Conservation (phyloP, 805 yeast genomes). For the Kluyveromyces starmeri region DNA sequence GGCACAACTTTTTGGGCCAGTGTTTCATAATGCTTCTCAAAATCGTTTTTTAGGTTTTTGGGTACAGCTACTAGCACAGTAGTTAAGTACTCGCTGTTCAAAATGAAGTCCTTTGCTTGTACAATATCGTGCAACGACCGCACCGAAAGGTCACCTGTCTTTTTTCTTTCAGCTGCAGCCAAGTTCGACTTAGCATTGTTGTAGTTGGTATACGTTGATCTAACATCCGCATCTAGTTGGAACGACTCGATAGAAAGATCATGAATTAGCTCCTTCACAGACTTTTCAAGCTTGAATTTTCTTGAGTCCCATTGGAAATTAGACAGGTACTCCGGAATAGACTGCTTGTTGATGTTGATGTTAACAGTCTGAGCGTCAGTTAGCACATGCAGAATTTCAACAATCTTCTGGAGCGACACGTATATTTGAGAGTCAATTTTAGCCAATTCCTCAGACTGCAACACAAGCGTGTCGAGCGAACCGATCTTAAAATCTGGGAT, state of each 20-base stretch:
- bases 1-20: conserved; percentile 81
- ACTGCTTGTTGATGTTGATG: conserved; percentile 44
- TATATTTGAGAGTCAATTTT: conserved; percentile 76
- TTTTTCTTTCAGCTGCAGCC: conserved; percentile 84
- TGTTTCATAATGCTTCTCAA: conserved; percentile 65
- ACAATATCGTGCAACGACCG: conserved; percentile 87
- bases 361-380: conserved; percentile 36
- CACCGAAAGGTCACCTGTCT: conserved; percentile 87
- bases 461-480: conserved; percentile 83
- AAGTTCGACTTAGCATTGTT: conserved; percentile 76
- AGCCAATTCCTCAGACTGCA: conserved; percentile 80
- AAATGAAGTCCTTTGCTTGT: conserved; percentile 70
- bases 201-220: conserved; percentile 64
- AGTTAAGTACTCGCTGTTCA: conserved; percentile 76
- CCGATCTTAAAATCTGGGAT: conserved; percentile 90
- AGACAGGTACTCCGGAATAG: conserved; percentile 52
- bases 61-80: conserved; percentile 90
- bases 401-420: conserved; percentile 58
- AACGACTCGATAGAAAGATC: conserved; percentile 67
- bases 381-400: conserved; percentile 57
- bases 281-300: conserved; percentile 76
- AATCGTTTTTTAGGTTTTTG: conserved; percentile 47
- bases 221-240: conserved; percentile 77
- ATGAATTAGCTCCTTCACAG: conserved; percentile 67
- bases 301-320: conserved; percentile 81